These are phyloP conservation scores for Aspergillus terreus DNA, from an alignment of 2,329 filamentous ascomycete species.

Conservation along the genomic window DNA sequence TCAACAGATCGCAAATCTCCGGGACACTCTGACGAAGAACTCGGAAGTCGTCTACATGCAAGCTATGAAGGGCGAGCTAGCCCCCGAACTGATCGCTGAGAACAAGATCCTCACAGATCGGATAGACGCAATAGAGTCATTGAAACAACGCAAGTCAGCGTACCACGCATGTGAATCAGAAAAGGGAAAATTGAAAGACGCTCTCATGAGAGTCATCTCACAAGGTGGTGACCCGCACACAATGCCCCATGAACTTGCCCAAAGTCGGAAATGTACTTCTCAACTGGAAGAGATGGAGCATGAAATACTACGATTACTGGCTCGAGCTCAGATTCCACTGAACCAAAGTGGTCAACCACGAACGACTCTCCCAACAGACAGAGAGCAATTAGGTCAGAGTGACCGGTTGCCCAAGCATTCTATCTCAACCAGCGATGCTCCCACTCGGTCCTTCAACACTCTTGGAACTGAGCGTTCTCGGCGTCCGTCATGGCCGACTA, in stretches of 20 bases:
- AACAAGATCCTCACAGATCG: conserved; percentile 34
- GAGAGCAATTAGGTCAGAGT: not conserved
- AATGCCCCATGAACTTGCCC: conserved; percentile 29
- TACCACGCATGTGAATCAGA: conserved; percentile 26
- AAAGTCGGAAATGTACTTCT: conserved; percentile 29
- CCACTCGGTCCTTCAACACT: too few relatives aligned
- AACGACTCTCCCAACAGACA: not conserved
- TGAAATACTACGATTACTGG: conserved; percentile 32
- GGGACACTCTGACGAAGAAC: conserved; percentile 29
- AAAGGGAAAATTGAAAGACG: conserved; percentile 32
- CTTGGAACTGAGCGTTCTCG: not conserved
- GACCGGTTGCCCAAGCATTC: not conserved
- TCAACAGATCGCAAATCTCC: conserved; percentile 24
- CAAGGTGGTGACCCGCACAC: conserved; percentile 30
- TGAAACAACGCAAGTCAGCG: conserved; percentile 26
- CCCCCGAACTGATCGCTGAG: conserved; percentile 31
- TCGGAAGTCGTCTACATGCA: conserved; percentile 36
- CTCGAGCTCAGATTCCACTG: conserved; percentile 26
- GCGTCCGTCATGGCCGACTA: conserved; percentile 3
- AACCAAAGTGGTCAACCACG: not conserved
- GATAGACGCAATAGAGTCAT: conserved; percentile 35
- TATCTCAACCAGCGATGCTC: not conserved
- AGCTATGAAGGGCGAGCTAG: conserved; percentile 33
- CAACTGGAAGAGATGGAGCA: conserved; percentile 33
- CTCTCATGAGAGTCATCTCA: conserved; percentile 33